Percentiles rank a stretch among this genome's conserved stretches.
Evolutionary conservation across 1,139 yeast genomes (phyloP).

Genomic region (Pneumocystis carinii): DNA sequence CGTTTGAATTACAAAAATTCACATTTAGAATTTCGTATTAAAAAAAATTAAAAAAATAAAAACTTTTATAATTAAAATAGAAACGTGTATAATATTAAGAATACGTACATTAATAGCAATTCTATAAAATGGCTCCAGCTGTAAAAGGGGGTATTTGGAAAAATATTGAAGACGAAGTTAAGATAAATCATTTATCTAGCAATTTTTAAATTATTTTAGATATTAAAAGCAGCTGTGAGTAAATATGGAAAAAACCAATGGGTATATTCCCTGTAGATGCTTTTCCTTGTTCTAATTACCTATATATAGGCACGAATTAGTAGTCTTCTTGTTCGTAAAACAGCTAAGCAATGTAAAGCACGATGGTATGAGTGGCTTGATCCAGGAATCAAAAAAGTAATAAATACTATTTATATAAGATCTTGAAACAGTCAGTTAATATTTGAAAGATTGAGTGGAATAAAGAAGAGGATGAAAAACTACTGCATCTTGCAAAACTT

Average conservation of each 20-base stretch:
- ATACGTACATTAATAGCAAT: neutral
- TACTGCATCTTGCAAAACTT: constrained; percentile 49
- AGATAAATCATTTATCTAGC: neutral
- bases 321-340: constrained; percentile 66
- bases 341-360: constrained; percentile 84
- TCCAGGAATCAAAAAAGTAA: constrained; percentile 45
- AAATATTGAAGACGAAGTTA: constrained; percentile 9
- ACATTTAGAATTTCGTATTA: no score
- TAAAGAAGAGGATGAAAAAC: constrained; percentile 57
- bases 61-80: neutral
- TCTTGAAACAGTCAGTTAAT: neutral
- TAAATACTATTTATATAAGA: neutral
- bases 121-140: neutral
- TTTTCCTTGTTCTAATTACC: neutral
- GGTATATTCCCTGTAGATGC: constrained; percentile 21
- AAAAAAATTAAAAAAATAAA: neutral
- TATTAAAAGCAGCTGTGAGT: constrained; percentile 29
- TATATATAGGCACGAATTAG: constrained; percentile 49
- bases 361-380: constrained; percentile 85
- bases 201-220: constrained; percentile 8
- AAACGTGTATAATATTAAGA: neutral
- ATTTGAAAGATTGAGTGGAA: constrained; percentile 40
- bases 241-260: constrained; percentile 91
- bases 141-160: constrained; percentile 12
- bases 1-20: neutral